Conservation (phyloP, 2,329 filamentous ascomycete species). For the Periconia sp. region DNA sequence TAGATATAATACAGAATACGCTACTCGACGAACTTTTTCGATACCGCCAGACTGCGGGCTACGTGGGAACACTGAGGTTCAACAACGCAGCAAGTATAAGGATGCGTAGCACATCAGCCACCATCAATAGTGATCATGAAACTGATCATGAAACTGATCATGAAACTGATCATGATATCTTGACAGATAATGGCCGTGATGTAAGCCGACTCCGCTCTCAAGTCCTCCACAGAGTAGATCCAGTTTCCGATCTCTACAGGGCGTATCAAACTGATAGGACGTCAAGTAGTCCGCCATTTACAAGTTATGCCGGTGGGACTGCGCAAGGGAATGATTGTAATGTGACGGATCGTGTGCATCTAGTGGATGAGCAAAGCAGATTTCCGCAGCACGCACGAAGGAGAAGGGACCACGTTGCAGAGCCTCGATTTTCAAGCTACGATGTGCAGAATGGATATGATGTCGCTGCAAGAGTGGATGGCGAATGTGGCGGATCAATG, state of each 20-base stretch:
- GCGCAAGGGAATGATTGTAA: too few species aligned
- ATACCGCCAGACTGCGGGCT: too few species aligned
- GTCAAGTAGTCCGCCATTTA: too few species aligned
- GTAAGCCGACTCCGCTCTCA: background rate
- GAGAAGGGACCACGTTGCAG: background rate
- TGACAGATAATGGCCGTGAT: background rate
- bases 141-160: background rate
- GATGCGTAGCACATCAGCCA: too few species aligned
- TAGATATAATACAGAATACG: too few species aligned
- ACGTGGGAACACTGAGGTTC: too few species aligned
- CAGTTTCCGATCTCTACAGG: background rate
- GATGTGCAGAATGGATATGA: background rate
- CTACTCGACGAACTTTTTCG: too few species aligned
- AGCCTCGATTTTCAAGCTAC: background rate
- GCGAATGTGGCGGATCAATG: background rate
- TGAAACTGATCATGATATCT: background rate
- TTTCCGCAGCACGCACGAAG: background rate
- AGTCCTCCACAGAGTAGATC: background rate
- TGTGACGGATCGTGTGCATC: background rate
- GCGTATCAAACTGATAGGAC: background rate
- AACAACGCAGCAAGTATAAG: too few species aligned
- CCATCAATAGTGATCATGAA: too few species aligned
- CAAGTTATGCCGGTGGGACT: too few species aligned
- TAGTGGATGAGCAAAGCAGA: background rate
- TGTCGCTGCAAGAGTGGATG: background rate